Base-by-base conservation (phyloP, 345 rosid species). In the Xanthoceras sorbifolium region DNA sequence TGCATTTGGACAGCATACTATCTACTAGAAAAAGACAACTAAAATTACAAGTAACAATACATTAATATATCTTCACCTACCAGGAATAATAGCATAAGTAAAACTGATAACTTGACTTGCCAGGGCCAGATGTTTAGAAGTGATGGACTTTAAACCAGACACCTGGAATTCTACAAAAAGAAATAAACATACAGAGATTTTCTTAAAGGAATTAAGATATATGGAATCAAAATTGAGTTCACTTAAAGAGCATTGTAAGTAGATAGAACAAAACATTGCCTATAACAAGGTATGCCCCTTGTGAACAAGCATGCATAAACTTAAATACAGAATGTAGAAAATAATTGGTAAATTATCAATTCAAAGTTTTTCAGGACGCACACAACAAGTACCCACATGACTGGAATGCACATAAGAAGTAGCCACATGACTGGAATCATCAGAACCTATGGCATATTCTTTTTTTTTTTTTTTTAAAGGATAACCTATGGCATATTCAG, bases 21-120 rank as follows among this genome's bases (percentile, higher is more conserved):
- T 17, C 17, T 17, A 50, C 5, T 34, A 17, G 25, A 66, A 59
- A 29, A 40, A 46, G 23, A 71, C 34, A 64, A 5, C 55, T 15
- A 71, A 34, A 73, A 36, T 73, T 26, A 44, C 59, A 62, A 63
- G 10, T 9, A 65, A 1, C 10, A 63, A 23, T 17, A 44, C 22
- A 74, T 61, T n/a, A 29, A 31, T 62, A 50, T 63, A 63, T 71
- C 17, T 66, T 70, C 64, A 76, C 98, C 73, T 91, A 96, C 99
- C 99, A 85, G 98, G 97, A 82, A 96, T 93, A 77, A 91, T 84
- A 77, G 97, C 88, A 84, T 87, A 86, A 60, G 86, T 82, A 80
- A 93, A 92, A 86, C 97, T 90, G 50, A 91, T 88, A 63, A 96
- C 97, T 89, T 96, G 99, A 91, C 99, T 96, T 78, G 99, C 97